Evolutionary conservation across 306 rosid species (phyloP).

Genomic region (Malus domestica): ASM211411v1 NC_041800.1:21620733-21621232

Average conservation of each 20-base stretch:
- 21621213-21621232: neutral
- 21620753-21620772: neutral
- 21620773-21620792: neutral
- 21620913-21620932: neutral
- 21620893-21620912: neutral
- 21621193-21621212: neutral
- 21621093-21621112: neutral
- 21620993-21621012: neutral
- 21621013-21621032: neutral
- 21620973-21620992: neutral
- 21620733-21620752: neutral
- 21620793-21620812: neutral
- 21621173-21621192: neutral
- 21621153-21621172: neutral
- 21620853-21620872: neutral
- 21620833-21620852: neutral
- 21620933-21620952: neutral
- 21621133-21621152: neutral
- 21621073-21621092: neutral
- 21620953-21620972: neutral
- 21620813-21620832: neutral
- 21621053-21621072: neutral
- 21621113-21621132: neutral
- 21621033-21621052: neutral
- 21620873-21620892: neutral